Evolutionary conservation across 1,139 yeast species (phyloP), one percentile per base, ranked within the genome.

Genomic region (Candida freyschussii): DNA sequence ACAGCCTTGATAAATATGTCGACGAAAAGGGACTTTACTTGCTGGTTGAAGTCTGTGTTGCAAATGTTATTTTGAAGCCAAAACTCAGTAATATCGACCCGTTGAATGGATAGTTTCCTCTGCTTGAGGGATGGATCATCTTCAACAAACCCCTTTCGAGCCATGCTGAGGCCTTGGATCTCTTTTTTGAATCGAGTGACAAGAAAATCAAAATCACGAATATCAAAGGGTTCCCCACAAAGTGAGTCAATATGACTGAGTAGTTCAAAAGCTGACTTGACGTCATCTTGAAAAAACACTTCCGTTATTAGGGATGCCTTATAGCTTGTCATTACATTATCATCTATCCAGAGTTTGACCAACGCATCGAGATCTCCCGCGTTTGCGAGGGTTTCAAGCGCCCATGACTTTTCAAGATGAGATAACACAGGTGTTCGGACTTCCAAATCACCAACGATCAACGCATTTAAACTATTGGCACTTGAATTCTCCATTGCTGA

Each of bases 121-220:
- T 39, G 20, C 37, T 37, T 13, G 24, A 17, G 4, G 36, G 19
- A 13, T 23, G 23, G 11, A 12, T 25, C 17, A 13, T 17, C 9
- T 12, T 17, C 17, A 18, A 34, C 9, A 21, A n/a, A 10, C 36
- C 36, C 17, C 47, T 34, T 11, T 27, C 17, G 5, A 27, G 21
- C 4, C n/a, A n/a, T n/a, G n/a, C 42, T 40, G 7, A 24, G 21
- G 10, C 14, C 17, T 11, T 21, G 31, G 3, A 44, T 17, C 9
- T 37, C 40, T 2, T 19, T 8, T 10, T 21, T 25, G 5, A 44
- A 8, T 4, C 5, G 13, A 4, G 36, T 30, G 3, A 32, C 32
- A 2, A 46, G 5, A 21, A 43, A 44, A 6, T 31, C 27, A 13
- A 43, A 41, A 23, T 46, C 44, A 9, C 9, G 6, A 11, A 21